These are phyloP conservation scores for Alloteropsis semialata DNA, from an alignment of 176 grass and related monocot species.

Conservation along the genomic window DNA sequence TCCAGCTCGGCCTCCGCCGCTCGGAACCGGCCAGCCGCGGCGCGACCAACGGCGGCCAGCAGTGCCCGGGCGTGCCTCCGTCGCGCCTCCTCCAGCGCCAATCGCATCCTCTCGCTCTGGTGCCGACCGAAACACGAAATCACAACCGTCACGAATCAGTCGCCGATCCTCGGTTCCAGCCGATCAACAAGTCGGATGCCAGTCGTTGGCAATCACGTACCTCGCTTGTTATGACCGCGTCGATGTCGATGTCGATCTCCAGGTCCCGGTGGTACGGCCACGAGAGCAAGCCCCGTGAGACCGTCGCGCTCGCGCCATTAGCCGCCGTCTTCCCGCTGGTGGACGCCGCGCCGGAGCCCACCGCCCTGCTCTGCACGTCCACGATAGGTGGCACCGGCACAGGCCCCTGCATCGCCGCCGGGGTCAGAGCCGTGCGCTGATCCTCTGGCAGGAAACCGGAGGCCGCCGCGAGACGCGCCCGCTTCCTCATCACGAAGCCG, in stretches of 20 bases:
- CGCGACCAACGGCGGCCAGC: slow-evolving; percentile 2
- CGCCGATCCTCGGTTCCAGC: not conserved
- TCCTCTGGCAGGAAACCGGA: not conserved
- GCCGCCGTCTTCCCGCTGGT: slow-evolving; percentile 29
- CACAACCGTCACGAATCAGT: not conserved
- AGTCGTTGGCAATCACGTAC: no score
- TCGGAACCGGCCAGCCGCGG: not conserved
- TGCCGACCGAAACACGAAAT: no score
- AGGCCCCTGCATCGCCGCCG: not conserved
- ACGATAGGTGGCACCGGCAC: not conserved
- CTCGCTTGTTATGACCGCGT: slow-evolving; percentile 42
- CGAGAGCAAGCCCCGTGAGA: no score
- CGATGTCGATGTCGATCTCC: slow-evolving; percentile 59
- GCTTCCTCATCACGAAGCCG: slow-evolving; percentile 30
- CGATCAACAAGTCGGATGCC: not conserved
- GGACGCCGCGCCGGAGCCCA: slow-evolving; percentile 22
- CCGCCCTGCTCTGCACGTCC: not conserved
- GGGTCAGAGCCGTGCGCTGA: not conserved
- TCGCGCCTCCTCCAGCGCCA: slow-evolving; percentile 35
- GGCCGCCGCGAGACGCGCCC: not conserved
- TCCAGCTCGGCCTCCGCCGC: slow-evolving; percentile 47
- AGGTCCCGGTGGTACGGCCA: slow-evolving; percentile 8
- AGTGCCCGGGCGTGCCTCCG: slow-evolving; percentile 22
- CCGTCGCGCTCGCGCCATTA: not conserved
- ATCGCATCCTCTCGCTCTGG: slow-evolving; percentile 47